A percentile compares a stretch with the other conserved stretches of the same genome.
phyloP scores from a whole-genome alignment of 192 early-diverging fungal genomes.

The Phycomyces blakesleeanus region DNA sequence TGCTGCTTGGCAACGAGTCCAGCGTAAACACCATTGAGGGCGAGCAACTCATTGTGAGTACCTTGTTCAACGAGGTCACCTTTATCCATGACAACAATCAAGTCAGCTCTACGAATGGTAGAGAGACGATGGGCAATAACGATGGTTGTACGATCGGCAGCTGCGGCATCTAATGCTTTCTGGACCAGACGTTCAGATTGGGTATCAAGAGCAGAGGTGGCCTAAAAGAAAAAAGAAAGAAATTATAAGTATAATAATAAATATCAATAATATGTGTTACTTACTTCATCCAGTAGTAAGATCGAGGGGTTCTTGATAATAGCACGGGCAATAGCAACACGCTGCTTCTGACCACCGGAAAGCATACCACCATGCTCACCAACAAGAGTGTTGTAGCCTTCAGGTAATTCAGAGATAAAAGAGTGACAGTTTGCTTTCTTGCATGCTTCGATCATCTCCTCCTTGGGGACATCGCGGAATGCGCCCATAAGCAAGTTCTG shows the following conservation, averaged over 20 bases:
- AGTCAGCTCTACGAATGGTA: constrained; percentile 80
- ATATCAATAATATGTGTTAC: neutral
- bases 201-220: constrained; percentile 83
- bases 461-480: constrained; percentile 51
- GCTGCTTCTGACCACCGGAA: constrained; percentile 92
- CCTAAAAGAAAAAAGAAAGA: constrained; percentile 30
- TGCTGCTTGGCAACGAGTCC: constrained; percentile 67
- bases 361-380: constrained; percentile 77
- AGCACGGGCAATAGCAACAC: constrained; percentile 93
- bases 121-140: constrained; percentile 89
- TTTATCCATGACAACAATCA: constrained; percentile 79
- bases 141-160: constrained; percentile 80
- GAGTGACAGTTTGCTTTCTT: constrained; percentile 73
- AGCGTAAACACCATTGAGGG: constrained; percentile 56
- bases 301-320: constrained; percentile 87
- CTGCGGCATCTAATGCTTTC: constrained; percentile 73
- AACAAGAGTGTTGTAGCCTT: constrained; percentile 78
- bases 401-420: constrained; percentile 80
- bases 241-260: neutral
- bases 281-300: constrained; percentile 74
- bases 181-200: constrained; percentile 78
- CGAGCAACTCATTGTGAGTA: constrained; percentile 71
- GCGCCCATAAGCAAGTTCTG: constrained; percentile 81
- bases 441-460: constrained; percentile 68
- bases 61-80: constrained; percentile 74